phyloP scores from a whole-genome alignment of 1,284 basidiomycete species.

The Coniferiporia weirii region DNA sequence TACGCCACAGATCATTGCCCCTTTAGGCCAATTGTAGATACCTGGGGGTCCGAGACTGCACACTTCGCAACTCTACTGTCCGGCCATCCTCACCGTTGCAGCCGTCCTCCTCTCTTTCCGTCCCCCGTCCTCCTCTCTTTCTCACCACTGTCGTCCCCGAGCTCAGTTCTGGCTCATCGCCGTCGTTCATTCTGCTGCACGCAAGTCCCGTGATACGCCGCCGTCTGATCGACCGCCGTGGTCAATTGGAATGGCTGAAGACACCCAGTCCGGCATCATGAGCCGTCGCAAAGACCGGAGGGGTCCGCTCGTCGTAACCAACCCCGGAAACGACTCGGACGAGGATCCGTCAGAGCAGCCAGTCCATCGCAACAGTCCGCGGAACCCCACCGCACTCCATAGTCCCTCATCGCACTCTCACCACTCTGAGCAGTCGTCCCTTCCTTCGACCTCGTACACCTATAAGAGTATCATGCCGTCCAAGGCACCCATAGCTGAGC shows the following conservation, averaged over 20 bases:
- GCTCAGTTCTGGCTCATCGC: background rate
- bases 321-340: conserved; percentile 19
- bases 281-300: conserved; percentile 12
- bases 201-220: background rate
- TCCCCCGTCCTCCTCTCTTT: background rate
- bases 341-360: conserved; percentile 11
- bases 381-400: conserved; percentile 12
- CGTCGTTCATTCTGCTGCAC: background rate
- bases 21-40: background rate
- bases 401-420: conserved; percentile 16
- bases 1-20: conserved; percentile 3
- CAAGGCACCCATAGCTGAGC: conserved; percentile 4
- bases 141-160: background rate
- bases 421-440: conserved; percentile 12
- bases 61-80: background rate
- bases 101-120: conserved; percentile 1
- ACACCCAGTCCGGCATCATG: conserved; percentile 6
- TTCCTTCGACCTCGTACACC: conserved; percentile 12
- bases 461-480: conserved; percentile 13
- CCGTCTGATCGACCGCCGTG: background rate
- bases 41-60: background rate
- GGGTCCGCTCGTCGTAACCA: conserved; percentile 19
- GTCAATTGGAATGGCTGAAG: conserved; percentile 7
- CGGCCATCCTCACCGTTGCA: conserved; percentile 1
- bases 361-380: background rate